Conservation (phyloP, 768 basidiomycete species). For the Tulasnella sp. region DNA sequence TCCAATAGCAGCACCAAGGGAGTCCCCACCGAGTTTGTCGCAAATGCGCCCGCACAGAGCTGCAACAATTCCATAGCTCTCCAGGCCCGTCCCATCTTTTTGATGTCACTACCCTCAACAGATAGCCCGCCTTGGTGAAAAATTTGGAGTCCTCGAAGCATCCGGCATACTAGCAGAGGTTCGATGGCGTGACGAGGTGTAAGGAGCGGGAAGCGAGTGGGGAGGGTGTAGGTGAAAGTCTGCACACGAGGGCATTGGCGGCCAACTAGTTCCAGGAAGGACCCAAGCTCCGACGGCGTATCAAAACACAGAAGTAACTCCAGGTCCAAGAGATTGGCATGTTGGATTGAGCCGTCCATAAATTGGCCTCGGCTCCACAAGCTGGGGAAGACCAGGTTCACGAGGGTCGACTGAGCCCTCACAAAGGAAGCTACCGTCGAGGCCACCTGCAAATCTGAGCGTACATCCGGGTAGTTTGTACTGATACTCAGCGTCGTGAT, state of each 20-base stretch:
- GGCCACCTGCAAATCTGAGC: not conserved
- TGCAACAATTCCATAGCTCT: not conserved
- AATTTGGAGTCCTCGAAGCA: not conserved
- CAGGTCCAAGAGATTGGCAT: not conserved
- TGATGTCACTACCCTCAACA: not conserved
- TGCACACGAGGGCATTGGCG: not conserved
- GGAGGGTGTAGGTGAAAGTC: not conserved
- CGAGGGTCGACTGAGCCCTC: not conserved
- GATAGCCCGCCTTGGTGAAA: not conserved
- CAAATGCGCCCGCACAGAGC: not conserved
- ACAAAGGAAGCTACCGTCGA: not conserved
- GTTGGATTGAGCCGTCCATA: not conserved
- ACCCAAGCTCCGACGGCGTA: not conserved
- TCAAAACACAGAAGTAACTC: not conserved
- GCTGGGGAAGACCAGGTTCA: not conserved
- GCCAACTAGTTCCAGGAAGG: not conserved
- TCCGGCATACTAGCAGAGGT: not conserved
- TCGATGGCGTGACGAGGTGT: not conserved
- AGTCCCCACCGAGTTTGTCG: not conserved
- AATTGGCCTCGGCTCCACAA: not conserved
- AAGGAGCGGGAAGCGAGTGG: not conserved
- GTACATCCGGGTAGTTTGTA: not conserved
- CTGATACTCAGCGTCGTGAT: not conserved
- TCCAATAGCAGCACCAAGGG: not conserved
- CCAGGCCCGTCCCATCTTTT: not conserved